These are phyloP conservation scores for Mycena indigotica DNA, from an alignment of 768 basidiomycete genomes.

Conservation along the genomic window DNA sequence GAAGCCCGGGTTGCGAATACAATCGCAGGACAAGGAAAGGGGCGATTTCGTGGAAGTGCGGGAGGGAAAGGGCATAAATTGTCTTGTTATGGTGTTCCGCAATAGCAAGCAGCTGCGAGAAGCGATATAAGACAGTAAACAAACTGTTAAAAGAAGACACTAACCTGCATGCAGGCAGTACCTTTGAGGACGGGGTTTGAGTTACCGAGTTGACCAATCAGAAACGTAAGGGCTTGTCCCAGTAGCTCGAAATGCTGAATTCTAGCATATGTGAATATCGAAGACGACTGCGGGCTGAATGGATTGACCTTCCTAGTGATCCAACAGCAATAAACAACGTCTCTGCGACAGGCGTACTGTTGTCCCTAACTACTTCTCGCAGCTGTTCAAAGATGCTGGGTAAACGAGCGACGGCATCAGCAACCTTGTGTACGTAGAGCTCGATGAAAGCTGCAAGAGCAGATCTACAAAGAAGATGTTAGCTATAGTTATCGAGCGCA, in stretches of 20 bases:
- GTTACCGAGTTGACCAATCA: constrained; percentile 69
- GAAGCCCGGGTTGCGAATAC: constrained; percentile 55
- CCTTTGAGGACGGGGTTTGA: constrained; percentile 71
- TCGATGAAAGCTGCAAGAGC: constrained; percentile 51
- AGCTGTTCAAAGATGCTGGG: constrained; percentile 45
- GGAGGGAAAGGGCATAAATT: constrained; percentile 67
- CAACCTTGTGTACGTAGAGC: constrained; percentile 40
- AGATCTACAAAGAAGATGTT: constrained; percentile 39
- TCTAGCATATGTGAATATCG: constrained; percentile 34
- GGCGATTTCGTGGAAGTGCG: constrained; percentile 68
- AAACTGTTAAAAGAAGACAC: not conserved
- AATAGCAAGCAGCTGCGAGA: constrained; percentile 58
- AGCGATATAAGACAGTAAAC: constrained; percentile 16
- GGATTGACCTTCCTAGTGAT: constrained; percentile 50
- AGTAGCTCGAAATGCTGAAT: constrained; percentile 53
- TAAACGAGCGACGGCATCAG: constrained; percentile 33
- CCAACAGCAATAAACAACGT: constrained; percentile 66
- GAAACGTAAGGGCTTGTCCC: constrained; percentile 57
- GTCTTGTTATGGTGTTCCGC: constrained; percentile 60
- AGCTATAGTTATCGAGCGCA: not conserved
- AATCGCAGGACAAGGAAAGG: constrained; percentile 64
- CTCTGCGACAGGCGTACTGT: constrained; percentile 57
- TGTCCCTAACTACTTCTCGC: constrained; percentile 48
- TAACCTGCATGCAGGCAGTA: constrained; percentile 66
- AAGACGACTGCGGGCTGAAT: not conserved